Percentiles rank a stretch among this genome's conserved stretches.
These are phyloP conservation scores for Trichaptum fuscoviolaceum DNA, from an alignment of 768 basidiomycete species.

Conservation along the genomic window DNA sequence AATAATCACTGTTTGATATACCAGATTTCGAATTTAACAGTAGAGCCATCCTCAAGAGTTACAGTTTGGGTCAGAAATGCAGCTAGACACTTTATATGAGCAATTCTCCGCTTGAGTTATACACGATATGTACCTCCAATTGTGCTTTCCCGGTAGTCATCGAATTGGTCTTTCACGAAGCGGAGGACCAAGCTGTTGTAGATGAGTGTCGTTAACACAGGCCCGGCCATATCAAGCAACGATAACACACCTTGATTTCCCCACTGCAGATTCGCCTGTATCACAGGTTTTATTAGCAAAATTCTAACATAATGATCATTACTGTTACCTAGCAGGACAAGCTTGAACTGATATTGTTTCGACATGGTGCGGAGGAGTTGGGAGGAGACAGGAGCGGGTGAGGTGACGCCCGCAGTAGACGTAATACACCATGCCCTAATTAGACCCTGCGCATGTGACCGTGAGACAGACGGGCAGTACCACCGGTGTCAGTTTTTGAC, in stretches of 20 bases:
- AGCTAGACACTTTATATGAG: conserved; percentile 43
- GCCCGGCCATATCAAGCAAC: conserved; percentile 1
- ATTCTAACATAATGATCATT: background rate
- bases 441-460: background rate
- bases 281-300: background rate
- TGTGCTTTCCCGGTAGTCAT: conserved; percentile 92
- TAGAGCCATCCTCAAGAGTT: conserved; percentile 79
- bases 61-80: conserved; percentile 99
- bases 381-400: conserved; percentile 23
- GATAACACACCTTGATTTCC: conserved; percentile 77
- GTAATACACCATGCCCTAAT: background rate
- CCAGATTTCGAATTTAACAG: conserved; percentile 99
- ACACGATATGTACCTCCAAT: conserved; percentile 60
- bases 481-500: background rate
- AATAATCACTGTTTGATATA: conserved; percentile 28
- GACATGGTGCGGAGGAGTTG: conserved; percentile 57
- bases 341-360: conserved; percentile 92
- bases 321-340: conserved; percentile 83
- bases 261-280: conserved; percentile 93
- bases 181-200: conserved; percentile 77
- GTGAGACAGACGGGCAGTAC: background rate
- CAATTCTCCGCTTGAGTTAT: background rate
- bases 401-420: conserved; percentile 15
- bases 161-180: conserved; percentile 96
- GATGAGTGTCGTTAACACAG: background rate